Percentiles rank a stretch among this genome's conserved stretches.
Evolutionary conservation across 805 yeast species (phyloP).

Genomic region (Hanseniaspora pseudoguilliermondii): DNA sequence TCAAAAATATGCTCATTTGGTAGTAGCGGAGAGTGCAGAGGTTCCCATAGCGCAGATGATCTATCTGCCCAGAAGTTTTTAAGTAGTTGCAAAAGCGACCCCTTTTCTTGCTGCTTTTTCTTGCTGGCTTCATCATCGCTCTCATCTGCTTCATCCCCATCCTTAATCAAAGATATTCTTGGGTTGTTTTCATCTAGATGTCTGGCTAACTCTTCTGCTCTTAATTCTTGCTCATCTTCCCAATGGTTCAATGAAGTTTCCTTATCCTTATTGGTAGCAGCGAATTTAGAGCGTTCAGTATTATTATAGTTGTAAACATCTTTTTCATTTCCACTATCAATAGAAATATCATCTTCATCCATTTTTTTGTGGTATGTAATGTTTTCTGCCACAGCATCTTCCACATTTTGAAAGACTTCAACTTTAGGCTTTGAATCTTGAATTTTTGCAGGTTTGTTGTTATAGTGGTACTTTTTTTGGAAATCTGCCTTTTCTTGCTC

Average conservation of each 20-base stretch:
- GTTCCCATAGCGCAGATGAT: conserved; percentile 90
- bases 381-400: conserved; percentile 67
- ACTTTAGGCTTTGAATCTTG: conserved; percentile 74
- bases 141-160: background rate
- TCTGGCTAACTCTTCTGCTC: background rate
- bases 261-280: background rate
- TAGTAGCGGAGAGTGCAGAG: conserved; percentile 65
- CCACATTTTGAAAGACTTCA: conserved; percentile 75
- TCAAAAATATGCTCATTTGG: conserved; percentile 83
- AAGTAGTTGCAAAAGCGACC: conserved; percentile 67
- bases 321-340: no score
- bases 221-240: conserved; percentile 8
- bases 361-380: conserved; percentile 25
- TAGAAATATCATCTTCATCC: conserved; percentile 4
- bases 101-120: conserved; percentile 45
- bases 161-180: conserved; percentile 17
- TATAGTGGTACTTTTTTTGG: conserved; percentile 47
- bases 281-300: background rate
- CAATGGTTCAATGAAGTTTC: background rate
- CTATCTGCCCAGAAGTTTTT: conserved; percentile 96
- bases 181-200: conserved; percentile 12
- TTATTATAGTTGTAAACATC: background rate
- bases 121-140: background rate
- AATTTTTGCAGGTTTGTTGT: conserved; percentile 35
- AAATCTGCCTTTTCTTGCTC: conserved; percentile 61